phyloP scores from a whole-genome alignment of 139 green algal species.

The Yamagishiella unicocca region DNA sequence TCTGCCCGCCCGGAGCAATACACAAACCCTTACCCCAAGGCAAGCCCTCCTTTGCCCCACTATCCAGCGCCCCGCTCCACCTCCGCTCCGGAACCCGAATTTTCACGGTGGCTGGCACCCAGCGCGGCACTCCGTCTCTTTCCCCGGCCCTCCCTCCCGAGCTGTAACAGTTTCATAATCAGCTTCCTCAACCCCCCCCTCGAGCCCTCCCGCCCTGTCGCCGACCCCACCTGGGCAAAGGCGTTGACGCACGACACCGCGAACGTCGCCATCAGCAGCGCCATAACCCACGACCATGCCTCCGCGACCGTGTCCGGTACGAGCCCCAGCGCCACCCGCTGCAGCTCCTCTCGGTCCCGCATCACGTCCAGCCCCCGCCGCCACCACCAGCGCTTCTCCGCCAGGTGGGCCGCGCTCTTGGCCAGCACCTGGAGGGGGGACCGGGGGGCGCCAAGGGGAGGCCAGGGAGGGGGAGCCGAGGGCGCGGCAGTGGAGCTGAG shows the following conservation, averaged over 20 bases:
- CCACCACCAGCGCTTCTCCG: slow-evolving; percentile 63
- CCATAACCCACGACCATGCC: slow-evolving; percentile 61
- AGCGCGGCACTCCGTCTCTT: too few relatives aligned
- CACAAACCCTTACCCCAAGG: too few relatives aligned
- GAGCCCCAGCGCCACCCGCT: slow-evolving; percentile 39
- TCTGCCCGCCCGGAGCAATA: too few relatives aligned
- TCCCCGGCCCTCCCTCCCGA: too few relatives aligned
- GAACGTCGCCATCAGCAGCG: slow-evolving; percentile 62
- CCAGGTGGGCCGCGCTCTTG: slow-evolving; percentile 53
- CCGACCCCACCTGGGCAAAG: slow-evolving; percentile 55
- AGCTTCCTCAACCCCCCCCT: neutral
- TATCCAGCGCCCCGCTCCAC: too few relatives aligned
- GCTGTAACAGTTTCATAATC: too few relatives aligned
- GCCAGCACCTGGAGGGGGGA: slow-evolving; percentile 35
- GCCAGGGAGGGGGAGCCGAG: neutral
- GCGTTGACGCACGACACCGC: slow-evolving; percentile 63
- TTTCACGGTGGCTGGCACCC: too few relatives aligned
- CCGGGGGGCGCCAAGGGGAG: neutral
- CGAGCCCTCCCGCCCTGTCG: neutral
- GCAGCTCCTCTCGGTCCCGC: slow-evolving; percentile 37
- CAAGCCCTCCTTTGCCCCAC: too few relatives aligned
- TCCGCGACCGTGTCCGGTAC: slow-evolving; percentile 67
- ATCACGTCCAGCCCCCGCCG: slow-evolving; percentile 40
- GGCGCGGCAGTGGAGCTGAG: neutral
- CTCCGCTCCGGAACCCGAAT: too few relatives aligned